Base-by-base conservation (phyloP, 345 rosid species). In the Psidium guajava region DNA sequence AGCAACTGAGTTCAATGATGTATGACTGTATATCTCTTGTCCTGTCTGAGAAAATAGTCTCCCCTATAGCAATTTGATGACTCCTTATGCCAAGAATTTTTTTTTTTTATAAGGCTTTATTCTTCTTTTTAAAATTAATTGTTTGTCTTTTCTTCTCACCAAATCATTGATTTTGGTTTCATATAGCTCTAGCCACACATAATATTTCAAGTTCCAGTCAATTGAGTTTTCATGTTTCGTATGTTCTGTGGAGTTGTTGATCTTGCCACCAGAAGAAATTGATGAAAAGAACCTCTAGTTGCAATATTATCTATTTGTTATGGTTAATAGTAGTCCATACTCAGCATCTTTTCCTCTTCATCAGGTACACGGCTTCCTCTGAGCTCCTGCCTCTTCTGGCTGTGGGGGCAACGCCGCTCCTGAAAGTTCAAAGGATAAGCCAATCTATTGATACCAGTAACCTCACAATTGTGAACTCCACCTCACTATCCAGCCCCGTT, bases 301-400 rank as follows among this genome's bases (percentile, higher is more conserved):
- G 0, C 58, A 21, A 55, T 55, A 55, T 55, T 55, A 22, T 3
- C 59, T 55, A 55, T 3, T 22, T 8, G 59, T 7, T 55, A 22
- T 55, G 59, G 11, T 55, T 22, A 57, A 36, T 15, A 18, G 22
- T 42, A 50, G 15, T 81, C 77, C 10, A 49, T 54, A 21, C 49
- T 86, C 40, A 25, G 13, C 56, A 22, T 52, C 56, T 5, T 83
- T 84, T 77, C 54, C 40, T 12, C 55, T 52, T 86, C 74, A 82
- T 88, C 85, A 97, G 99, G 91, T 97, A 97, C 87, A 97, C 98
- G 52, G 97, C 98, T 49, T 95, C 90, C 89, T 97, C 99, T 6
- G 98, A 97, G 95, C 86, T 97, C 87, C 87, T 97, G 91, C 98
- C 99, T 10, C 95, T 97, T 47, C 89, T 97, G 83, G 98, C 98